Conservation (phyloP, 2,329 filamentous ascomycete species). For the Nothomitra cinnamomea region DNA sequence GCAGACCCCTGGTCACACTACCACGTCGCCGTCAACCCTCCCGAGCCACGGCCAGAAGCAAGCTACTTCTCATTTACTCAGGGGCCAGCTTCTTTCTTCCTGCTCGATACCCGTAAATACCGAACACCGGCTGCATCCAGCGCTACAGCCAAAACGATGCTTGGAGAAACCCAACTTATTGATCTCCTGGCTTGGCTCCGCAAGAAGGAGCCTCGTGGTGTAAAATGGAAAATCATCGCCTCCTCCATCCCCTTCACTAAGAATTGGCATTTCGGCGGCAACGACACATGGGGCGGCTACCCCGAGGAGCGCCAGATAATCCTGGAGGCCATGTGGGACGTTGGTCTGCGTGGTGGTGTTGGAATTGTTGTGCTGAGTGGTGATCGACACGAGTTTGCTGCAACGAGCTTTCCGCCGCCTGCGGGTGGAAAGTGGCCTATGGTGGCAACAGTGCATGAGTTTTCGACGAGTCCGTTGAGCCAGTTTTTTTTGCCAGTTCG, state of each 20-base stretch:
- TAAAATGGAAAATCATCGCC: slow-evolving; percentile 86
- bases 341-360: slow-evolving; percentile 45
- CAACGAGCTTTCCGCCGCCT: slow-evolving; percentile 58
- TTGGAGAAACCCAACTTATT: slow-evolving; percentile 60
- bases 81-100: slow-evolving; percentile 84
- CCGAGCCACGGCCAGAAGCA: slow-evolving; percentile 41
- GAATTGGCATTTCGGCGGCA: slow-evolving; percentile 80
- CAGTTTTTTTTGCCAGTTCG: slow-evolving; percentile 84
- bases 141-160: slow-evolving; percentile 62
- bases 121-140: slow-evolving; percentile 47
- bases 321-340: slow-evolving; percentile 85
- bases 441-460: slow-evolving; percentile 62
- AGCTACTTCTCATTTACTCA: slow-evolving; percentile 85
- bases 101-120: slow-evolving; percentile 82
- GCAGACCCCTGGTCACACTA: slow-evolving; percentile 78
- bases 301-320: slow-evolving; percentile 60
- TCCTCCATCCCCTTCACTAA: slow-evolving; percentile 91
- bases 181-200: slow-evolving; percentile 66
- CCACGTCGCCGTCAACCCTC: slow-evolving; percentile 72
- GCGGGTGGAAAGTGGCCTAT: slow-evolving; percentile 45
- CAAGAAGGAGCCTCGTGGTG: slow-evolving; percentile 53
- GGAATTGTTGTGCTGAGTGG: slow-evolving; percentile 76
- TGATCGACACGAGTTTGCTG: slow-evolving; percentile 93
- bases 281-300: slow-evolving; percentile 92
- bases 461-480: slow-evolving; percentile 75